Base-by-base conservation (phyloP, 768 basidiomycete species). In the Collybia sordida region DNA sequence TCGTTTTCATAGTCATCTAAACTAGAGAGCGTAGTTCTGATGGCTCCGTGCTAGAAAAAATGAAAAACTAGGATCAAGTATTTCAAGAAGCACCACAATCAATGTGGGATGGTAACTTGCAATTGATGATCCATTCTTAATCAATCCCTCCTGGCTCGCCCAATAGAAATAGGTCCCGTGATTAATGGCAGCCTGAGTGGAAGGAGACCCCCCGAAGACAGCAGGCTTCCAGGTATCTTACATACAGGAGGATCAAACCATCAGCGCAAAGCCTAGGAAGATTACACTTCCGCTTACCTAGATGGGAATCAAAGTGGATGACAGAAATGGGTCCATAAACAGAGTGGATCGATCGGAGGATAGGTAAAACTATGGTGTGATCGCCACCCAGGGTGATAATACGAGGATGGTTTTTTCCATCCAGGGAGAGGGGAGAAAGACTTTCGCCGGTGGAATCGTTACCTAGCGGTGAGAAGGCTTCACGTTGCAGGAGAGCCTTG, bases 101-200 rank as follows among this genome's bases (percentile, higher is more conserved):
- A 39, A 60, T 47, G 45, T 50, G 42, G 31, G 43, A 49, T 61
- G 34, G n/a, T n/a, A 58, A 88, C 87, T 88, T 88, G 86, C 88
- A 83, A 88, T 88, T 66, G 87, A 88, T 50, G 79, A 78, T 54
- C 86, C 87, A 52, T 89, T 87, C 58, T 74, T 76, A 54, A 95
- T 85, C 38, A 92, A 72, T 2, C 92, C 91, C 59, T 92, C 89
- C 57, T 86, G 80, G 52, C 83, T 84, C 0, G 93, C 93, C 79
- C 88, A 88, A 69, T 90, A 93, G 67, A 94, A 94, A 72, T 93
- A 93, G 2, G 89, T 91, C 11, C 91, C 92, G 52, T 94, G 92
- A 52, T 89, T 93, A 55, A 94, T 83, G 18, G 83, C 82, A 0
- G 86, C 87, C 50, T 85, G 84, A 0, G 77, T 74, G 22, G 85